These are phyloP conservation scores for Dryadomyces quercivorus DNA, from an alignment of 2,329 filamentous ascomycete genomes.

Conservation along the genomic window DNA sequence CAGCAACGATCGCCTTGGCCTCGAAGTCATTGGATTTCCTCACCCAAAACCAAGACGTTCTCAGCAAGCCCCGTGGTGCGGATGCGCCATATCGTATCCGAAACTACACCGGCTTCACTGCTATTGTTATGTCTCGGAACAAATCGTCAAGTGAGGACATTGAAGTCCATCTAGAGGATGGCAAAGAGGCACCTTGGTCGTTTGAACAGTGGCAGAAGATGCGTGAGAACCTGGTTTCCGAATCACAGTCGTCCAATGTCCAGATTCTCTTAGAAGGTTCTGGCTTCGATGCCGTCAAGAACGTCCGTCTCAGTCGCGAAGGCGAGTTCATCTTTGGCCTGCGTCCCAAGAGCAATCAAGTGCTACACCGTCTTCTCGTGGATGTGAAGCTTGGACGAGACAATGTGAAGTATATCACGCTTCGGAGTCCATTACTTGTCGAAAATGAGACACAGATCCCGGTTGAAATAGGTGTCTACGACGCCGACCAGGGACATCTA, in stretches of 20 bases:
- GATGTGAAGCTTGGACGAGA: constrained; percentile 85
- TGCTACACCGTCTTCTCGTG: constrained; percentile 81
- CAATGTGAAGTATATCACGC: constrained; percentile 96
- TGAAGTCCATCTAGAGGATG: constrained; percentile 69
- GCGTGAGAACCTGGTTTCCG: constrained; percentile 80
- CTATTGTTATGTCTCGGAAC: constrained; percentile 71
- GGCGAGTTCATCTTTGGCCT: constrained; percentile 85
- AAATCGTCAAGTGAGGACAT: constrained; percentile 54
- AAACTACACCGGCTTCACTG: constrained; percentile 90
- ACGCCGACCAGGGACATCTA: constrained; percentile 73
- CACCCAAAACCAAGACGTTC: constrained; percentile 74
- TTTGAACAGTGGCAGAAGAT: constrained; percentile 97
- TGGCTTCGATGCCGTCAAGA: constrained; percentile 81
- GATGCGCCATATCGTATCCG: constrained; percentile 89
- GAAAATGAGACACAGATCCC: constrained; percentile 97
- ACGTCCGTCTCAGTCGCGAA: constrained; percentile 84
- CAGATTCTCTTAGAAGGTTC: constrained; percentile 80
- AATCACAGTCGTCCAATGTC: constrained; percentile 64
- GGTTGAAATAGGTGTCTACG: constrained; percentile 84
- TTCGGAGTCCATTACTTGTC: constrained; percentile 79
- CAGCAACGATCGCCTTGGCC: constrained; percentile 81
- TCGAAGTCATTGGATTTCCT: constrained; percentile 91
- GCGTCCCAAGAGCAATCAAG: constrained; percentile 71
- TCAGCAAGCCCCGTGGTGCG: constrained; percentile 82
- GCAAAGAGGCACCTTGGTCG: constrained; percentile 85